Percentiles rank a stretch among this genome's conserved stretches.
Evolutionary conservation across 148 eudicot genomes (phyloP).

Genomic region (Beta vulgaris): DNA sequence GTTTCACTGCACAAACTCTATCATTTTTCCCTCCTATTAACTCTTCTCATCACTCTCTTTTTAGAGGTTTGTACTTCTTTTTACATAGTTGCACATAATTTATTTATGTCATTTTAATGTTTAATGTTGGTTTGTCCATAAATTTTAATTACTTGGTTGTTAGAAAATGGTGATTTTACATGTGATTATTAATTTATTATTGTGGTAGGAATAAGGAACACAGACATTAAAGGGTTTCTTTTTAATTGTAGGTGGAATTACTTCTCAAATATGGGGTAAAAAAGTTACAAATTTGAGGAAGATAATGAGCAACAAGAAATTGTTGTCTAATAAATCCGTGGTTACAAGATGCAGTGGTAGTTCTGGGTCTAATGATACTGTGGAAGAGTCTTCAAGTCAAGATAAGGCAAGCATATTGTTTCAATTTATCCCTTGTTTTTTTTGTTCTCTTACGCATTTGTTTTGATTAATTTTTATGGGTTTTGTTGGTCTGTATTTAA

Average conservation of each 20-base stretch:
- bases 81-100: too few species aligned
- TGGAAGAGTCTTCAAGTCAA: slow-evolving; percentile 35
- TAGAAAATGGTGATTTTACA: background rate
- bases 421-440: background rate
- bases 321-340: slow-evolving; percentile 13
- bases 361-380: slow-evolving; percentile 35
- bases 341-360: slow-evolving; percentile 45
- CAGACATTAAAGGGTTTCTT: background rate
- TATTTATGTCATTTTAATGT: too few species aligned
- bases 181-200: too few species aligned
- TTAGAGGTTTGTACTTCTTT: slow-evolving; percentile 10
- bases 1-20: background rate
- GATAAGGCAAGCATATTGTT: slow-evolving; percentile 40
- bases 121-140: too few species aligned
- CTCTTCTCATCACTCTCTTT: slow-evolving; percentile 11
- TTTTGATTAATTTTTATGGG: background rate
- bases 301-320: slow-evolving; percentile 16
- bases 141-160: too few species aligned
- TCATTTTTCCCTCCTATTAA: background rate
- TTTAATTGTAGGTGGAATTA: slow-evolving; percentile 18
- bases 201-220: background rate
- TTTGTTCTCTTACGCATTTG: background rate
- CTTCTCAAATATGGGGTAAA: slow-evolving; percentile 11
- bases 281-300: slow-evolving; percentile 1
- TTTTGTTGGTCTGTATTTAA: too few species aligned